Evolutionary conservation across 2,329 filamentous ascomycete species (phyloP).

Genomic region (Pseudogymnoascus verrucosus): DNA sequence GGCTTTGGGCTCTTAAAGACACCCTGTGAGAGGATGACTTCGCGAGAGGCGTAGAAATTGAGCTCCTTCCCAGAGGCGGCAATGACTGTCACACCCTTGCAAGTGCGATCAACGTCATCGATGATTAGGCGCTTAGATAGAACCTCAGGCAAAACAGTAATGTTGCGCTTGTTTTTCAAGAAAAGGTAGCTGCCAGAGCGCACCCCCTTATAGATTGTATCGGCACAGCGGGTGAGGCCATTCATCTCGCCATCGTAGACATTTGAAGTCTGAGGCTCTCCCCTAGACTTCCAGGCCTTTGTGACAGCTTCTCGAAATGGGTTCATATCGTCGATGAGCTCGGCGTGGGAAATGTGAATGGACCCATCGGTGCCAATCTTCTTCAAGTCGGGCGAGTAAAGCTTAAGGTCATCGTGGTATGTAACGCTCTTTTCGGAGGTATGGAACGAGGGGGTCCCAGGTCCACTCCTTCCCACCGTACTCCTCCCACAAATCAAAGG

Average conservation of each 20-base stretch:
- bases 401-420: conserved; percentile 46
- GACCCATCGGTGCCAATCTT: conserved; percentile 47
- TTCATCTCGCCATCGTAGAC: conserved; percentile 48
- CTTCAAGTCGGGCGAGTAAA: conserved; percentile 36
- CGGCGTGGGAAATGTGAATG: conserved; percentile 45
- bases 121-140: conserved; percentile 49
- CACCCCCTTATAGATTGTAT: conserved; percentile 49
- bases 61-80: conserved; percentile 32
- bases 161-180: conserved; percentile 45
- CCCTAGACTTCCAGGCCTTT: conserved; percentile 46
- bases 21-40: conserved; percentile 8
- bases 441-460: conserved; percentile 43
- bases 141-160: conserved; percentile 41
- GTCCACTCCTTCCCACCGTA: conserved; percentile 45
- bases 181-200: conserved; percentile 45
- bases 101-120: conserved; percentile 34
- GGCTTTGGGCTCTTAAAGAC: conserved; percentile 10
- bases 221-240: conserved; percentile 45
- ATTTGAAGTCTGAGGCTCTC: conserved; percentile 38
- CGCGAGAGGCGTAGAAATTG: conserved; percentile 33
- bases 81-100: conserved; percentile 40
- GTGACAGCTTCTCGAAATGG: conserved; percentile 43
- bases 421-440: conserved; percentile 48
- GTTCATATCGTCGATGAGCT: conserved; percentile 43
- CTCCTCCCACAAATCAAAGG: conserved; percentile 44